Conservation (phyloP, 2,329 filamentous ascomycete species). For the Drechslerella stenobrocha region DNA sequence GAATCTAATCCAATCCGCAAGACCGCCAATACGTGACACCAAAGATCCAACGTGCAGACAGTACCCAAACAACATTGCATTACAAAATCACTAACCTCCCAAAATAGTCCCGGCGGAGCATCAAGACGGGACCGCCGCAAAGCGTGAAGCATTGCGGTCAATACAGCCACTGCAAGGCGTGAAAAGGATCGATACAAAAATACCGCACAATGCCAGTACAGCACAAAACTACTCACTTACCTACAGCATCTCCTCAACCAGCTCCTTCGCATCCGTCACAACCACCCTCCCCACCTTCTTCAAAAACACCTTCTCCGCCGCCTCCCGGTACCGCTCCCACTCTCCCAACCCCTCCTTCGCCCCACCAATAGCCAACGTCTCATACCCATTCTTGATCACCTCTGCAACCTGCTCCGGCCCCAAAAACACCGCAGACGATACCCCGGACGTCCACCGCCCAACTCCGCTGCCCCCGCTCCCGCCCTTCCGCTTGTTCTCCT, state of each 20-base stretch:
- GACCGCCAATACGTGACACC: no score
- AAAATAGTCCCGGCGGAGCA: no score
- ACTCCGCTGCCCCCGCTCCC: constrained; percentile 59
- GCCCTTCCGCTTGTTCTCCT: constrained; percentile 60
- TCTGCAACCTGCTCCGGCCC: constrained; percentile 82
- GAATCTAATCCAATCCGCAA: no score
- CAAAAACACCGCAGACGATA: constrained; percentile 56
- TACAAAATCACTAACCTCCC: no score
- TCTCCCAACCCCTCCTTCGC: constrained; percentile 76
- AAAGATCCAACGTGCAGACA: no score
- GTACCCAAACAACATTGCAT: no score
- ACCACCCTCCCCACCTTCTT: constrained; percentile 84
- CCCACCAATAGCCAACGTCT: constrained; percentile 89
- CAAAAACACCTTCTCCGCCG: constrained; percentile 77
- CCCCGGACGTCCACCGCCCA: constrained; percentile 59
- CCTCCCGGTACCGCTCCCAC: constrained; percentile 85
- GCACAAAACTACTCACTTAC: no score
- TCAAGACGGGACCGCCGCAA: no score
- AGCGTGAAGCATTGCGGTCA: no score
- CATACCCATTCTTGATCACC: constrained; percentile 95
- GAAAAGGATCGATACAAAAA: no score
- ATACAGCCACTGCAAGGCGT: no score
- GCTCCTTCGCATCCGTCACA: constrained; percentile 69
- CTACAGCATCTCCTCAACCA: constrained; percentile 58
- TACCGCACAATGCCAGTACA: no score